phyloP scores from a whole-genome alignment of 2,329 filamentous ascomycete species.

The Cryphonectria carpinicola region DNA sequence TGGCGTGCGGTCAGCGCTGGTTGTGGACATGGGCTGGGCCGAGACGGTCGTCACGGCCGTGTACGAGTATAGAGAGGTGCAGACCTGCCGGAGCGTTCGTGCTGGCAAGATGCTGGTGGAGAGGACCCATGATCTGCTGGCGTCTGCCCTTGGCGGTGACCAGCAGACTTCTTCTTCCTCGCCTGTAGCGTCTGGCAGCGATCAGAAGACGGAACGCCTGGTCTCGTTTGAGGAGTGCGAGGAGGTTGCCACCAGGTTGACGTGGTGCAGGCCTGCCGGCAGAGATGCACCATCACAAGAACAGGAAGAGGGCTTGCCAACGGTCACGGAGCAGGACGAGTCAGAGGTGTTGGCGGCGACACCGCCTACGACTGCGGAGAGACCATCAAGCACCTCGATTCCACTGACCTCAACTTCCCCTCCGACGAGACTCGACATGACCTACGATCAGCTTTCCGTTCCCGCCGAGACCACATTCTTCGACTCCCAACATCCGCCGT shows the following conservation, averaged over 20 bases:
- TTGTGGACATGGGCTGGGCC: conserved; percentile 90
- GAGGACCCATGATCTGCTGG: conserved; percentile 68
- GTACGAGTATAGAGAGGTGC: conserved; percentile 87
- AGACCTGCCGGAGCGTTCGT: conserved; percentile 70
- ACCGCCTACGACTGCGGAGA: conserved; percentile 31
- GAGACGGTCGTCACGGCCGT: conserved; percentile 86
- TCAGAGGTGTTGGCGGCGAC: conserved; percentile 37
- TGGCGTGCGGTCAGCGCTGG: conserved; percentile 81
- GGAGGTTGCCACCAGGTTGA: conserved; percentile 73
- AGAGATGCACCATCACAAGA: conserved; percentile 10
- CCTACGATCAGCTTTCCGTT: conserved; percentile 71
- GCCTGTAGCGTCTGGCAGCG: conserved; percentile 31
- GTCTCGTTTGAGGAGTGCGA: conserved; percentile 80
- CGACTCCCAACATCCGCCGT: conserved; percentile 52
- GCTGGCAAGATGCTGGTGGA: conserved; percentile 74
- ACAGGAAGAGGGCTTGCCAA: conserved; percentile 46
- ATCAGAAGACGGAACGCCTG: conserved; percentile 40
- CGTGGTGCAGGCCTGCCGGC: conserved; percentile 68
- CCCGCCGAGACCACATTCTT: conserved; percentile 80
- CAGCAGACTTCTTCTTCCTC: conserved; percentile 7
- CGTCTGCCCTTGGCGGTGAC: conserved; percentile 42
- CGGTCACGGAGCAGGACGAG: conserved; percentile 63
- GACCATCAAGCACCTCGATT: conserved; percentile 43
- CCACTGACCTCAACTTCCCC: conserved; percentile 52
- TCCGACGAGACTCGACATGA: conserved; percentile 63